Evolutionary conservation across 352 stramenopile species (phyloP).

Genomic region (Phytophthora capsici): DNA sequence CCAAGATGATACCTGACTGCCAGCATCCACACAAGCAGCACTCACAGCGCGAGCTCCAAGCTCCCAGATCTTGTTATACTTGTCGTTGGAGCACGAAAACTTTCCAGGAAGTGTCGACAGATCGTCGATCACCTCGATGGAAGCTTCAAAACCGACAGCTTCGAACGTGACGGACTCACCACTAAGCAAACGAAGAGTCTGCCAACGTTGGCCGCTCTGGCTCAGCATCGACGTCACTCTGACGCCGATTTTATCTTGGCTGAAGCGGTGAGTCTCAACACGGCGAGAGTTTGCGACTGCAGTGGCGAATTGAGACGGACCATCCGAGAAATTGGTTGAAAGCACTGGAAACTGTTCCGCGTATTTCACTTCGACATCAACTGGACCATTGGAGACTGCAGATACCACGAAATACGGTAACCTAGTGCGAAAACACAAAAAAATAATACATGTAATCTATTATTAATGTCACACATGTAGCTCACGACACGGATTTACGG

Average conservation of each 20-base stretch:
- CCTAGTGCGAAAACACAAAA: no score
- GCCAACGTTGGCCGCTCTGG: constrained; percentile 34
- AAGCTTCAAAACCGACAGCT: constrained; percentile 28
- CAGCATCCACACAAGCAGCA: constrained; percentile 34
- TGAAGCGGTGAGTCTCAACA: constrained; percentile 38
- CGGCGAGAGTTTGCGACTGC: constrained; percentile 35
- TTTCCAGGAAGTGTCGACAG: constrained; percentile 30
- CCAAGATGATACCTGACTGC: constrained; percentile 37
- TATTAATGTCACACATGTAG: no score
- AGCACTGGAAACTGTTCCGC: constrained; percentile 34
- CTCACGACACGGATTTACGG: no score
- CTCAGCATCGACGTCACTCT: constrained; percentile 33
- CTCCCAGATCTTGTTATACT: constrained; percentile 43
- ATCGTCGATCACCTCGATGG: constrained; percentile 35
- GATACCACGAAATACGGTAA: constrained; percentile 36
- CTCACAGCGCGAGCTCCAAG: constrained; percentile 33
- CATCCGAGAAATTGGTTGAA: constrained; percentile 32
- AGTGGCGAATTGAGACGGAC: constrained; percentile 27
- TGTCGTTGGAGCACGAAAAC: constrained; percentile 38
- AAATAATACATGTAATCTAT: no score
- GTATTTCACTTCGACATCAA: constrained; percentile 44
- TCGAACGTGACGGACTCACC: constrained; percentile 38
- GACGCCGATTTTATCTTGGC: constrained; percentile 6
- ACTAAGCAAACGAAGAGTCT: constrained; percentile 31
- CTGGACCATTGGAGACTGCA: constrained; percentile 20